Evolutionary conservation across 1,284 basidiomycete genomes (phyloP).

Genomic region (Pholiota adiposa): DNA sequence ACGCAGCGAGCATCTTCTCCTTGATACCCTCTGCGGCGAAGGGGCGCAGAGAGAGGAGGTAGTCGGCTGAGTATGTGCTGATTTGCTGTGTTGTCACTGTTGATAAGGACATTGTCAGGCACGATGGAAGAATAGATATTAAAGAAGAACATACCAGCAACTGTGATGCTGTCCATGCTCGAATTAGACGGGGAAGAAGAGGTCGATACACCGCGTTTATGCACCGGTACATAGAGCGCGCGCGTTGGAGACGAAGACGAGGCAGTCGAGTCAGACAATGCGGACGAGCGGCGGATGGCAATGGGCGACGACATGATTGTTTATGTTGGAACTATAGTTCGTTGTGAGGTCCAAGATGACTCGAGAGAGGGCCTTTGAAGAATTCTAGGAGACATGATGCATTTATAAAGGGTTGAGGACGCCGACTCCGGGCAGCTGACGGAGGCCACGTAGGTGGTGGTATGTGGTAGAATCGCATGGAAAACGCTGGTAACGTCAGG

Average conservation of each 20-base stretch:
- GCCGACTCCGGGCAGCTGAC: not conserved
- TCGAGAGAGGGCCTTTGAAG: not conserved
- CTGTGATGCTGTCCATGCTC: no score
- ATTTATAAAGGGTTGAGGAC: not conserved
- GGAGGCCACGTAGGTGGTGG: not conserved
- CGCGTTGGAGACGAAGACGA: not conserved
- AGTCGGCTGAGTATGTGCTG: conserved; percentile 5
- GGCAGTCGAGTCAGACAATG: not conserved
- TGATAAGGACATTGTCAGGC: not conserved
- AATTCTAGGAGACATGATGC: not conserved
- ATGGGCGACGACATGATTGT: not conserved
- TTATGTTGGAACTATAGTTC: not conserved
- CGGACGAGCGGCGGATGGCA: not conserved
- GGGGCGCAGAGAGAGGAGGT: conserved; percentile 1
- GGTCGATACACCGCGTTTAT: conserved; percentile 18
- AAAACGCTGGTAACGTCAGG: not conserved
- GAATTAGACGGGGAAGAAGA: not conserved
- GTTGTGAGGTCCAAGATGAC: no score
- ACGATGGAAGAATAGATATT: not conserved
- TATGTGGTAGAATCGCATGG: not conserved
- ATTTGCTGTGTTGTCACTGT: not conserved
- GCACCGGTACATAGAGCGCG: conserved; percentile 23
- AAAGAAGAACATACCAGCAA: not conserved
- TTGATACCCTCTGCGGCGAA: conserved; percentile 21
- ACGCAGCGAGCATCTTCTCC: conserved; percentile 25